Evolutionary conservation across 805 yeast species (phyloP).

Genomic region (Starmerella apis): DNA sequence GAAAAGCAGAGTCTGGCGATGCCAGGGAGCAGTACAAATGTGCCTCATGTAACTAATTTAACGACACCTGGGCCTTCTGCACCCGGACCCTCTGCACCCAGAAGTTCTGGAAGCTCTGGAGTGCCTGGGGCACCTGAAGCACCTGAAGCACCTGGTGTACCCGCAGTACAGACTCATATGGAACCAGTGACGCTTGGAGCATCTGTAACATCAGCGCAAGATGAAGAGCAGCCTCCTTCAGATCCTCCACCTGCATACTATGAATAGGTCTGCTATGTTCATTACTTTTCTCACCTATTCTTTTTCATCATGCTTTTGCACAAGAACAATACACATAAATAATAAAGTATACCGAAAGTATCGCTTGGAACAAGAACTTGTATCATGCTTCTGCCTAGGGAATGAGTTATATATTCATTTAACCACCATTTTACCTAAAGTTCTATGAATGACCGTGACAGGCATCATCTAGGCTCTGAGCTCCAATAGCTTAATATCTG

Average conservation of each 20-base stretch:
- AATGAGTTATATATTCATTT: too few relatives aligned
- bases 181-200: background rate
- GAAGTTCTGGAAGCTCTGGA: background rate
- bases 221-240: background rate
- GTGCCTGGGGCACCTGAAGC: background rate
- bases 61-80: too few relatives aligned
- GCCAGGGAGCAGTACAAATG: background rate
- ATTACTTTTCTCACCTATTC: background rate
- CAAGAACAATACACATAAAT: too few relatives aligned
- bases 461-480: too few relatives aligned
- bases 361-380: too few relatives aligned
- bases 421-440: too few relatives aligned
- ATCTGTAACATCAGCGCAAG: background rate
- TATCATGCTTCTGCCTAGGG: too few relatives aligned
- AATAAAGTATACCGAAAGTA: too few relatives aligned
- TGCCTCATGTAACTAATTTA: too few relatives aligned
- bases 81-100: background rate
- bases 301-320: background rate
- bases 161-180: too few relatives aligned
- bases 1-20: background rate
- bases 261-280: background rate
- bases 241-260: slow-evolving; percentile 5
- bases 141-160: background rate
- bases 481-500: too few relatives aligned
- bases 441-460: too few relatives aligned